Conservation (phyloP, 257 asterid species). For the Dorcoceras hygrometricum region DNA sequence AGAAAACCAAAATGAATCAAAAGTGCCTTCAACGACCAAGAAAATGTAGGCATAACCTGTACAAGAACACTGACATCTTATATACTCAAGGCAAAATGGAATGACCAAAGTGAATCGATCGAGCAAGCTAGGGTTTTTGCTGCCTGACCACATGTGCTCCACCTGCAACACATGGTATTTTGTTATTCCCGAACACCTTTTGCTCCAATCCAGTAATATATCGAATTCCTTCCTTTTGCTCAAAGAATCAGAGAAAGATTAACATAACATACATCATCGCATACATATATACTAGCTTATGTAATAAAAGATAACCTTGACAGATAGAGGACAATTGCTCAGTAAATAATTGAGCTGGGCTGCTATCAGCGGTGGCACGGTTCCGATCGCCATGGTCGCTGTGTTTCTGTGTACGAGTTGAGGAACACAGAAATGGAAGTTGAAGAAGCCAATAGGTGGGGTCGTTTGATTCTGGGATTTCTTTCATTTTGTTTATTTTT, state of each 20-base stretch:
- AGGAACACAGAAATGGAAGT: neutral
- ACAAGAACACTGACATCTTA: constrained; percentile 54
- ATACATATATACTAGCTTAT: neutral
- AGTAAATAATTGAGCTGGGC: constrained; percentile 76
- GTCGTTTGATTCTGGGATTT: neutral
- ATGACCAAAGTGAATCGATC: constrained; percentile 85
- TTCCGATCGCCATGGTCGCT: constrained; percentile 64
- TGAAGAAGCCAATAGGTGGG: neutral
- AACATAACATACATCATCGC: neutral
- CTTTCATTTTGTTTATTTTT: no score
- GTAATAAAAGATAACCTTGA: constrained; percentile 50
- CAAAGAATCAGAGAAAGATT: neutral
- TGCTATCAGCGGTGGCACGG: constrained; percentile 74
- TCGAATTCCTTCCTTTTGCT: neutral
- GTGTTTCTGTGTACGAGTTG: constrained; percentile 17
- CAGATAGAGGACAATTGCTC: constrained; percentile 59
- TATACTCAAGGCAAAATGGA: constrained; percentile 83
- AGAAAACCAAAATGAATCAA: neutral
- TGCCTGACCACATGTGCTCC: constrained; percentile 85
- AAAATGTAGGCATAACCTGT: neutral
- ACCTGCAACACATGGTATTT: constrained; percentile 46
- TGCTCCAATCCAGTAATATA: neutral
- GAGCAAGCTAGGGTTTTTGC: constrained; percentile 60
- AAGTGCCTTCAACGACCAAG: neutral
- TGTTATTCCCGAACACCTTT: neutral